These are phyloP conservation scores for Mrakia gelida DNA, from an alignment of 768 basidiomycete genomes.

Conservation along the genomic window DNA sequence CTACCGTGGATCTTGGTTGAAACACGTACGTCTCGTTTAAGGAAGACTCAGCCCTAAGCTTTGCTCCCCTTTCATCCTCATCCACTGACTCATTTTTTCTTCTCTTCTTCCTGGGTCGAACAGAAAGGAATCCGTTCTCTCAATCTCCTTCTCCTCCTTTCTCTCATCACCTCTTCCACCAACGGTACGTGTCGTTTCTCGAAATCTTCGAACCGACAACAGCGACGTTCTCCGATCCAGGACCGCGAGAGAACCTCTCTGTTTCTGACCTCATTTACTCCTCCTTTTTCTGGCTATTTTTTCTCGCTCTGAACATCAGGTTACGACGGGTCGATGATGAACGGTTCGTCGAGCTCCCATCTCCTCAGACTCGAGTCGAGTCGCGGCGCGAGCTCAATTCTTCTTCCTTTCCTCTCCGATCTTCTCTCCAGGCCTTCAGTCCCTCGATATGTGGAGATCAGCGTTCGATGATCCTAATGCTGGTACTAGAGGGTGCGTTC, in stretches of 20 bases:
- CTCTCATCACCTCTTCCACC: conserved; percentile 44
- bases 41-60: neutral
- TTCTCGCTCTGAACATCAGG: conserved; percentile 20
- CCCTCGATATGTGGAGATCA: conserved; percentile 58
- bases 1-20: conserved; percentile 22
- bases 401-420: neutral
- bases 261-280: neutral
- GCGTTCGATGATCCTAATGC: conserved; percentile 61
- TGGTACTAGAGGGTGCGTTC: neutral
- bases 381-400: neutral
- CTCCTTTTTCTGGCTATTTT: neutral
- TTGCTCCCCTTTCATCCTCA: too few relatives aligned
- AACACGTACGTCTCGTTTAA: neutral
- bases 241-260: neutral
- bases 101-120: neutral
- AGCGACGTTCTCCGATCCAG: neutral
- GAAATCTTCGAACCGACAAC: neutral
- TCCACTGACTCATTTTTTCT: neutral
- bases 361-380: neutral
- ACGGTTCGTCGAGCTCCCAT: conserved; percentile 13
- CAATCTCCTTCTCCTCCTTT: conserved; percentile 38
- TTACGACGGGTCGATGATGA: conserved; percentile 42
- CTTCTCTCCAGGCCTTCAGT: conserved; percentile 58
- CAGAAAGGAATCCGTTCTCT: conserved; percentile 28
- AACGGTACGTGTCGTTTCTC: conserved; percentile 33